Evolutionary conservation across 2,329 filamentous ascomycete species (phyloP), one percentile per base, ranked within the genome.

Genomic region (Aspergillus sp.): DNA sequence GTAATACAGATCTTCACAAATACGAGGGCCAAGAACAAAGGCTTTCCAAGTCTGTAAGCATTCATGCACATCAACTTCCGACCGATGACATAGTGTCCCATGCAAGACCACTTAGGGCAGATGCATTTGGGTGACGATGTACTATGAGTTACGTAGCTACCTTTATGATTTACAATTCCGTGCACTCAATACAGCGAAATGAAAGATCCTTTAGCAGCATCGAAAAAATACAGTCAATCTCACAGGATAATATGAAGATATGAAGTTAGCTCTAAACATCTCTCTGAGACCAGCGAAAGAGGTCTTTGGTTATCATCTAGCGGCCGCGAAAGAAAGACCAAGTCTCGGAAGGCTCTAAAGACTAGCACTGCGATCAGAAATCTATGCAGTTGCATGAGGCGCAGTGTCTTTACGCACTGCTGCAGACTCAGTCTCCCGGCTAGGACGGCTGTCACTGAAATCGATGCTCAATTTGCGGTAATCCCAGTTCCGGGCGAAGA

Each of bases 391-490:
- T 38, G 2, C 35, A 2, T 38, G 35, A n/a, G 13, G 10, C 14
- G 11, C 13, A 38, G 16, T 38, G 35, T 38, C 35, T 38, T 38
- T 38, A n/a, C 4, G 35, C 35, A 16, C 13, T 1, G 10, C 11
- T n/a, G 14, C 35, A 16, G 35, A n/a, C 40, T 45, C 26, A n/a
- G 26, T 45, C 40, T 45, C 47, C 40, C 22, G 8, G 16, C 47
- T 47, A n/a, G 47, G 35, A 40, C 55, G 44, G n/a, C 35, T 42
- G 47, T 82, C 79, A 19, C 79, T 82, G 57, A 83, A 82, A 52
- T 75, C 72, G 38, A 83, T 63, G 65, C 79, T 80, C 53, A 83
- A 66, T 32, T 67, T 64, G 54, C 68, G 68, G 55, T 80, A 82
- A 64, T 83, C 79, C 79, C 81, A 82, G 19, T 64, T 67, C 54